Percentiles rank a stretch among this genome's conserved stretches.
Evolutionary conservation across 805 yeast species (phyloP).

Genomic region (Cyberlindnera americana): DNA sequence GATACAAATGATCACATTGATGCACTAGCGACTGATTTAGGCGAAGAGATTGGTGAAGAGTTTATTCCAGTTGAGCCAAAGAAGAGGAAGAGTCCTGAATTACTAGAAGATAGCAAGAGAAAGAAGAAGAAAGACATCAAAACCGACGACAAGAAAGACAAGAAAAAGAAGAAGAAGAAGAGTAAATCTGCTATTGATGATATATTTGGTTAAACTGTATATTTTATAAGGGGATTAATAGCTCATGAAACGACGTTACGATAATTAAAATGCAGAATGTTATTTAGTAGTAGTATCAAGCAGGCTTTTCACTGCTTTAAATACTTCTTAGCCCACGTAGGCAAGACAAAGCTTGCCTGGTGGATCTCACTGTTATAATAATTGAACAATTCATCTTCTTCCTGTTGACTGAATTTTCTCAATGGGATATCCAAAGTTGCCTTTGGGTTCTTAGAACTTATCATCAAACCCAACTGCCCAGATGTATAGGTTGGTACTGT

Average conservation of each 20-base stretch:
- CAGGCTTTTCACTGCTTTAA: conserved; percentile 10
- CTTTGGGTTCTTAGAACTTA: conserved; percentile 56
- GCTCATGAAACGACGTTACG: conserved; percentile 11
- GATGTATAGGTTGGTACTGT: conserved; percentile 87
- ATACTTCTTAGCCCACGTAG: conserved; percentile 65
- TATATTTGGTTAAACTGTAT: conserved; percentile 52
- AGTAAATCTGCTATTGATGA: conserved; percentile 63
- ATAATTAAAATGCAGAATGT: background rate
- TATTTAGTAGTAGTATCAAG: background rate
- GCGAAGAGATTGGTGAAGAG: conserved; percentile 36
- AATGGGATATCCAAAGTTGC: conserved; percentile 48
- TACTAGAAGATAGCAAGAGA: background rate
- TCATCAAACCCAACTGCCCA: conserved; percentile 79
- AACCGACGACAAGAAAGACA: conserved; percentile 5
- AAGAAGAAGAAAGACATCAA: background rate
- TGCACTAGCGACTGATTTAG: conserved; percentile 10
- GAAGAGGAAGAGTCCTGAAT: conserved; percentile 3
- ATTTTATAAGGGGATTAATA: conserved; percentile 1
- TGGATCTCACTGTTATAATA: conserved; percentile 71
- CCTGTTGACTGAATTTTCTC: conserved; percentile 40
- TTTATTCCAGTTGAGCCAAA: conserved; percentile 15
- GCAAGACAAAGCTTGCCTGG: conserved; percentile 69
- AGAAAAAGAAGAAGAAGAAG: conserved; percentile 41
- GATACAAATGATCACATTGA: background rate
- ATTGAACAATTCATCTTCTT: conserved; percentile 48